These are phyloP conservation scores for Geotrichum candidum DNA, from an alignment of 1,139 yeast genomes.

Conservation along the genomic window DNA sequence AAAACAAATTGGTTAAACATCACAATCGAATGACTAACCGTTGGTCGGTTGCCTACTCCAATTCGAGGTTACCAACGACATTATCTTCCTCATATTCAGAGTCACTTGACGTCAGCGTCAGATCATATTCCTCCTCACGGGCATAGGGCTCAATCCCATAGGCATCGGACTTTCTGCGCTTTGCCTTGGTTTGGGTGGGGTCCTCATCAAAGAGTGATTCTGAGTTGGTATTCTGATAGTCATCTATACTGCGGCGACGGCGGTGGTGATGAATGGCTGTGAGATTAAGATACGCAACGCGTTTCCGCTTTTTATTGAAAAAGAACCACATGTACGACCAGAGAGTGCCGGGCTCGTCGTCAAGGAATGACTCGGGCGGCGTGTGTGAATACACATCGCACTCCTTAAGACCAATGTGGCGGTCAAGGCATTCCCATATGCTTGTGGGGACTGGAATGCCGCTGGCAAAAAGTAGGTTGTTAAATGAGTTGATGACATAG, in stretches of 20 bases:
- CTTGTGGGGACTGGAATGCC: constrained; percentile 57
- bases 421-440: constrained; percentile 86
- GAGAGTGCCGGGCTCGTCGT: constrained; percentile 67
- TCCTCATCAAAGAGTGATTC: not conserved
- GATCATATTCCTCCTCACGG: constrained; percentile 46
- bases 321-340: constrained; percentile 95
- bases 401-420: constrained; percentile 73
- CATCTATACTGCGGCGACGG: constrained; percentile 10
- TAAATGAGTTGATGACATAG: constrained; percentile 64
- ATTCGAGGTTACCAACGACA: constrained; percentile 39
- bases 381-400: constrained; percentile 74
- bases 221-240: not conserved
- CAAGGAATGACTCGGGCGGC: constrained; percentile 73
- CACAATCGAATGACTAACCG: not conserved
- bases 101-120: constrained; percentile 32
- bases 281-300: constrained; percentile 79
- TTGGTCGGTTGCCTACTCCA: constrained; percentile 26
- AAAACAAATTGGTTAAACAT: not conserved
- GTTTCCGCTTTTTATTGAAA: constrained; percentile 80
- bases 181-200: not conserved
- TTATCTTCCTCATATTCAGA: constrained; percentile 28
- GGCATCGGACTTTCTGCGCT: constrained; percentile 4
- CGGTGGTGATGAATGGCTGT: constrained; percentile 32
- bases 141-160: constrained; percentile 33
- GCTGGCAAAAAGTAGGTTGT: constrained; percentile 70